Base-by-base conservation (phyloP, 495 filamentous ascomycete species). In the Penicillium herquei region DNA sequence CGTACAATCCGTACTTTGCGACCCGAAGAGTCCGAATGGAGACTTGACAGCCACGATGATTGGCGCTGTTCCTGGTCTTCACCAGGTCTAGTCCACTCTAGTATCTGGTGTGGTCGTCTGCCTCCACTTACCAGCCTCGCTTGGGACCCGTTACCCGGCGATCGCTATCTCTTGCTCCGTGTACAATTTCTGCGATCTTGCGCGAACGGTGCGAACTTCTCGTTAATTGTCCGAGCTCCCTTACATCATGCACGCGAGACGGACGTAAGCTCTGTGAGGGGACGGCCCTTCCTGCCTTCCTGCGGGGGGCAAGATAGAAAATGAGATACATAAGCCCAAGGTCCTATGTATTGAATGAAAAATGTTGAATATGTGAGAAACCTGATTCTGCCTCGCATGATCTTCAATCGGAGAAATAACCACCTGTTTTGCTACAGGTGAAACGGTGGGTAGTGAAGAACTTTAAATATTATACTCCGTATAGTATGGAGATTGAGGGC, bases 141-240 rank as follows among this genome's bases (percentile, higher is more conserved):
- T 54, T 49, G 32, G 41, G 57, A 49, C 54, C 61, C 61, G 47
- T 44, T 50, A 44, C 17, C 39, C 34, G 54, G 33, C 64, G 64
- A 67, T 67, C 64, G 56, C 58, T 67, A 67, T 67, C 54, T 59
- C 58, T 48, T 49, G 40, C 54, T 55, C 51, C 55, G 48, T 34
- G 32, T 14, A 35, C 37, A 41, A 55, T 50, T 52, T 54, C 51
- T 52, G 12, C 26, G 26, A 46, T 46, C 34, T 9, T 10, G 12
- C 2, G 9, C 34, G 34, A 18, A 10, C 11, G 16, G 11, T 21
- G 14, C 5, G 6, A 17, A 6, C 6, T 7, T 12, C 13, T 46
- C 39, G 8, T 17, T 55, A 57, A 57, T 40, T 16, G n/a, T 52
- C 48, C 48, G 51, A 54, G 6, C 14, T 37, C 34, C 59, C 59